A percentile compares a stretch with the other conserved stretches of the same genome.
Conservation (phyloP, 1,139 yeast species). For the Martiniozyma asiatica region DNA sequence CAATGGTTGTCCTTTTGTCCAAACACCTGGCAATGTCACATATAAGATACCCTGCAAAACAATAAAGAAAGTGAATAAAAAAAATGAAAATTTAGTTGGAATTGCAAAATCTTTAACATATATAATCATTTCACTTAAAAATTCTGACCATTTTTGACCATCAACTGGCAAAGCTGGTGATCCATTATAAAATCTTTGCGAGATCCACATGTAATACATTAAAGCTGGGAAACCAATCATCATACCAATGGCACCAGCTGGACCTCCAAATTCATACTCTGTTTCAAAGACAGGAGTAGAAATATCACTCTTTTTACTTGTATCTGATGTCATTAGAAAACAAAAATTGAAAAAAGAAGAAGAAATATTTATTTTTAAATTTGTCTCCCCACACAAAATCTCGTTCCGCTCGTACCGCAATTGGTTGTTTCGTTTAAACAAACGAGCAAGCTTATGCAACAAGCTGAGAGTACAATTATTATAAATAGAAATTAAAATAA, state of each 20-base stretch:
- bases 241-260: constrained; percentile 88
- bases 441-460: no score
- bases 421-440: no score
- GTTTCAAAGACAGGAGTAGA: no score
- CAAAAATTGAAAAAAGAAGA: no score
- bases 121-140: constrained; percentile 33
- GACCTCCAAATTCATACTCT: constrained; percentile 91
- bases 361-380: no score
- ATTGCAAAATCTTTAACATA: constrained; percentile 45
- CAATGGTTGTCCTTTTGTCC: constrained; percentile 92
- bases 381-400: no score
- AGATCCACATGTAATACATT: constrained; percentile 96
- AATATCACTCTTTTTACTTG: no score
- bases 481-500: no score
- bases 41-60: constrained; percentile 64
- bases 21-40: constrained; percentile 83
- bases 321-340: no score
- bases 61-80: constrained; percentile 59
- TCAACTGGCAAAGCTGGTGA: constrained; percentile 54
- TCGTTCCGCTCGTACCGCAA: no score
- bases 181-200: constrained; percentile 72
- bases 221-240: constrained; percentile 81
- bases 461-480: no score
- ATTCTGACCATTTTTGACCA: constrained; percentile 48
- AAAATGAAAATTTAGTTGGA: constrained; percentile 60